phyloP scores from a whole-genome alignment of 768 basidiomycete genomes.

The Mycena polygramma region DNA sequence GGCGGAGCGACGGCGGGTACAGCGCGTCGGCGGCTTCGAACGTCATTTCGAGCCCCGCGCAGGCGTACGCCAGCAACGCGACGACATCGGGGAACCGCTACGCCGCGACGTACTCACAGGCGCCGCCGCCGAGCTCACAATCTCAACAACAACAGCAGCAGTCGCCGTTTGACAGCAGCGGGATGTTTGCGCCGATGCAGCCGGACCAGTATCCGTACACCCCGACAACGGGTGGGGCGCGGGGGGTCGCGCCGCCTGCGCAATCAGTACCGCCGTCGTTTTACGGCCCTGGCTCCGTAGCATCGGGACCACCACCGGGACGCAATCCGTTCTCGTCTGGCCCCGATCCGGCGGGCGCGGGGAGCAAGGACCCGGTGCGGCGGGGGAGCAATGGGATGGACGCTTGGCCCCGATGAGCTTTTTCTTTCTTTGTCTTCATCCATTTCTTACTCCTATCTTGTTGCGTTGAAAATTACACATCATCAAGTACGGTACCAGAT shows the following conservation, averaged over 20 bases:
- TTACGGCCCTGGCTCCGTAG: conserved; percentile 73
- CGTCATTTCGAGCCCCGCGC: conserved; percentile 82
- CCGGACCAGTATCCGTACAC: conserved; percentile 81
- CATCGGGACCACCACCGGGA: conserved; percentile 55
- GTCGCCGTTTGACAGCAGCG: conserved; percentile 68
- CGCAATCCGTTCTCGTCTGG: conserved; percentile 57
- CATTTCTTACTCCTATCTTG: conserved; percentile 24
- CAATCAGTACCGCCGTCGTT: conserved; percentile 75
- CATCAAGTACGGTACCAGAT: conserved; percentile 33
- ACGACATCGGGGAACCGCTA: conserved; percentile 73
- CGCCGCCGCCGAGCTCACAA: conserved; percentile 50
- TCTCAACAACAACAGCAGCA: conserved; percentile 53
- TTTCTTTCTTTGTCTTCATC: conserved; percentile 7
- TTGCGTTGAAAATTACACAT: conserved; percentile 34
- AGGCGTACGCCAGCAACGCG: conserved; percentile 71
- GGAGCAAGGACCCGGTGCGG: conserved; percentile 65
- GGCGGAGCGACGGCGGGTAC: conserved; percentile 48
- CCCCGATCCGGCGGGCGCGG: conserved; percentile 50
- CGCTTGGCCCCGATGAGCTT: conserved; percentile 77
- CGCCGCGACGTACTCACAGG: conserved; percentile 66
- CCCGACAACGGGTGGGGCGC: conserved; percentile 43
- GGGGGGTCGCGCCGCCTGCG: conserved; percentile 59
- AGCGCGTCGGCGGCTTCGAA: conserved; percentile 32
- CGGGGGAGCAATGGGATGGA: conserved; percentile 75
- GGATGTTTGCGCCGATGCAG: conserved; percentile 85